Conservation (phyloP, 228 moss, liverwort and hornwort species). For the Sphagnum fallax region DNA sequence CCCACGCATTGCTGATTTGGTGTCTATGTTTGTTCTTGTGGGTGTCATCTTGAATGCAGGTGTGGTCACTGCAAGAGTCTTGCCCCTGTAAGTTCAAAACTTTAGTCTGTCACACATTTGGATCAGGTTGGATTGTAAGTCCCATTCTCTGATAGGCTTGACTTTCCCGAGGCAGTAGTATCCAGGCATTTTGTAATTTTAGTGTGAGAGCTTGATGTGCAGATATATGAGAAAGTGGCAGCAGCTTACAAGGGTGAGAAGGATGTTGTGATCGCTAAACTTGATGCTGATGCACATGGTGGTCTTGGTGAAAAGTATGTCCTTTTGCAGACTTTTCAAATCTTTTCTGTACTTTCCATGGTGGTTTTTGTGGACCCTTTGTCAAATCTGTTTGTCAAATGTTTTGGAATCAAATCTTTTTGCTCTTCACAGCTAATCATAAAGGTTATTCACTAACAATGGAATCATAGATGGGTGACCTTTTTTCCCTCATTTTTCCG, state of each 20-base stretch:
- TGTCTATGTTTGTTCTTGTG: no score
- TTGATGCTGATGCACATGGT: conserved; percentile 89
- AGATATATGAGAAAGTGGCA: conserved; percentile 78
- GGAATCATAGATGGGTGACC: background rate
- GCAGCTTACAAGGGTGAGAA: conserved; percentile 77
- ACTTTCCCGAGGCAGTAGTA: no score
- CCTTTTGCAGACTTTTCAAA: background rate
- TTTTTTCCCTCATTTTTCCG: background rate
- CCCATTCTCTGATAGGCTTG: no score
- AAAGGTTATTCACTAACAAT: background rate
- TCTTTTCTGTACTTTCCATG: background rate
- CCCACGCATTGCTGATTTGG: no score
- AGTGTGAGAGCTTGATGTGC: background rate
- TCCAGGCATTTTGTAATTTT: no score
- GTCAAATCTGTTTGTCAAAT: background rate
- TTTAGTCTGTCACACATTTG: background rate
- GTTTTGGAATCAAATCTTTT: background rate
- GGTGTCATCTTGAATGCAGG: conserved; percentile 26
- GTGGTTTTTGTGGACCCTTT: background rate
- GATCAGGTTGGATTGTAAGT: no score
- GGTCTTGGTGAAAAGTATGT: conserved; percentile 75
- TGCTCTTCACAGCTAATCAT: background rate
- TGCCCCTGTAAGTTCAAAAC: conserved; percentile 63
- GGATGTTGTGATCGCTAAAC: conserved; percentile 76
- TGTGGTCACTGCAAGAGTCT: conserved; percentile 99